A percentile compares a stretch with the other conserved stretches of the same genome.
Evolutionary conservation across 1,139 yeast genomes (phyloP).

Genomic region (Diutina mesorugosa): DNA sequence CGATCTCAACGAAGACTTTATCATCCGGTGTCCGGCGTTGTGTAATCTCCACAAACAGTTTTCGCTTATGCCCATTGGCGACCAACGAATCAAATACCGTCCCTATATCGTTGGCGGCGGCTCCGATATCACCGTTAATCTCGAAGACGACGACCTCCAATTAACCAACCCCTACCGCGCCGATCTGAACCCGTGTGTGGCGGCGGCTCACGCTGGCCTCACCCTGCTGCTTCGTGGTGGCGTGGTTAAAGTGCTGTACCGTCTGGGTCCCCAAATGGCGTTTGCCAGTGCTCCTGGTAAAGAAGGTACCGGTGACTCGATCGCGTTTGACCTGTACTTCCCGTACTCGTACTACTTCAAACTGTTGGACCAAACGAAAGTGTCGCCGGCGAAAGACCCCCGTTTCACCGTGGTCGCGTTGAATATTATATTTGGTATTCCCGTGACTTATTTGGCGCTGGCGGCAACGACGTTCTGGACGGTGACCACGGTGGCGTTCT

Average conservation of each 20-base stretch:
- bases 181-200: slow-evolving; percentile 82
- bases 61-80: slow-evolving; percentile 69
- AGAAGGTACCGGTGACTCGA: slow-evolving; percentile 40
- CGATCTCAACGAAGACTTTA: slow-evolving; percentile 26
- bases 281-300: slow-evolving; percentile 37
- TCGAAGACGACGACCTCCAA: slow-evolving; percentile 4
- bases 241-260: slow-evolving; percentile 52
- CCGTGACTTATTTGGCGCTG: slow-evolving; percentile 43
- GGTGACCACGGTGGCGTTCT: slow-evolving; percentile 56
- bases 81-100: slow-evolving; percentile 49
- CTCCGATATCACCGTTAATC: slow-evolving; percentile 7
- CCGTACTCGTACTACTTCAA: slow-evolving; percentile 62
- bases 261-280: slow-evolving; percentile 34
- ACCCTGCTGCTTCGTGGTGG: slow-evolving; percentile 72
- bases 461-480: slow-evolving; percentile 55
- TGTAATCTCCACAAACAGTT: slow-evolving; percentile 75
- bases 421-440: slow-evolving; percentile 47
- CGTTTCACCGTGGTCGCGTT: slow-evolving; percentile 41
- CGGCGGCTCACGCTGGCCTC: slow-evolving; percentile 80
- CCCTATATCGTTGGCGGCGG: slow-evolving; percentile 77
- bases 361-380: slow-evolving; percentile 7
- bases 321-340: slow-evolving; percentile 58
- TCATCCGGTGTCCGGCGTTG: slow-evolving; percentile 77
- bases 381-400: slow-evolving; percentile 52
- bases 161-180: slow-evolving; percentile 62